These are phyloP conservation scores for Gymnopilus dilepis DNA, from an alignment of 768 basidiomycete genomes.

Conservation along the genomic window DNA sequence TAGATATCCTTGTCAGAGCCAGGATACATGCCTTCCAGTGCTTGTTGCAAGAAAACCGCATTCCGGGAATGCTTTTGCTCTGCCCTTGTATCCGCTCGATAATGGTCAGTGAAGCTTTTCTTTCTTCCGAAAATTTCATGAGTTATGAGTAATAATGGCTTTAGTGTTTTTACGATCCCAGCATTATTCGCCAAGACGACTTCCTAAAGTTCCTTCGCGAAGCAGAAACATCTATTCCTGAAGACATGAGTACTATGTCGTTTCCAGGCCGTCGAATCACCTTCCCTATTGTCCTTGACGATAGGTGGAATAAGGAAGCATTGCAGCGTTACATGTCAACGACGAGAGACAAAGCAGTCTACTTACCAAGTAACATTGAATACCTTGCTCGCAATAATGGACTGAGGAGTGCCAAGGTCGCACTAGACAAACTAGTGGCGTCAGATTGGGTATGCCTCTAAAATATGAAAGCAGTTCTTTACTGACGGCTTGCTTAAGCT, in stretches of 20 bases:
- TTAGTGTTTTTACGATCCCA: constrained; percentile 57
- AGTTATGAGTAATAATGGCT: background rate
- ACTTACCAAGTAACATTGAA: constrained; percentile 71
- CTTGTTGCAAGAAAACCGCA: constrained; percentile 35
- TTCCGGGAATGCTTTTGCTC: constrained; percentile 45
- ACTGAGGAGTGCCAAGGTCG: constrained; percentile 47
- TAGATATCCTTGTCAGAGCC: constrained; percentile 59
- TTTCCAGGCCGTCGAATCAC: constrained; percentile 59
- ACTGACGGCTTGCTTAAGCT: constrained; percentile 39
- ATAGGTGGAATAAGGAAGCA: constrained; percentile 60
- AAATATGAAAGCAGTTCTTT: background rate
- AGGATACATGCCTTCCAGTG: constrained; percentile 62
- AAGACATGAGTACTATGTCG: constrained; percentile 41
- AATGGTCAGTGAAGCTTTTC: constrained; percentile 43
- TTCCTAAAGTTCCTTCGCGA: constrained; percentile 48
- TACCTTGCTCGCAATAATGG: constrained; percentile 71
- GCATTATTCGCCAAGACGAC: constrained; percentile 43
- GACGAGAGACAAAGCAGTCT: constrained; percentile 60
- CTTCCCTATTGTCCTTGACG: constrained; percentile 68
- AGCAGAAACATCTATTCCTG: constrained; percentile 44
- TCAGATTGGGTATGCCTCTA: constrained; percentile 53
- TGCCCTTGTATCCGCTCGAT: constrained; percentile 62
- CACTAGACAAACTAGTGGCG: constrained; percentile 48
- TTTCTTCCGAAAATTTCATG: background rate
- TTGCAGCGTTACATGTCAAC: constrained; percentile 61